Evolutionary conservation across 441 rosid genomes (phyloP), one percentile per base, ranked within the genome.

Genomic region (Brassica balearica): DNA sequence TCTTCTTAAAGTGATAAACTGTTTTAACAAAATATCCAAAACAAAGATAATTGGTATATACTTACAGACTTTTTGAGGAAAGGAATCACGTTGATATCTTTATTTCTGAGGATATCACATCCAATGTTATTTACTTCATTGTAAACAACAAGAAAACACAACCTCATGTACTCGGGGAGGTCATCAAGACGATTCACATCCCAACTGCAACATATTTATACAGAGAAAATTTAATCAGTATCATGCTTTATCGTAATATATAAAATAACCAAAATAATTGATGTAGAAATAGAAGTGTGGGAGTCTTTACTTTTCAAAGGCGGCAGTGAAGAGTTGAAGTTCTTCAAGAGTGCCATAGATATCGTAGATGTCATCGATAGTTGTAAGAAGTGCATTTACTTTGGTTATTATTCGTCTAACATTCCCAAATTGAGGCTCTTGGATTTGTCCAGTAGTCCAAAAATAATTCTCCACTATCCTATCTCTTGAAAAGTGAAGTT

Each of bases 291-390:
- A 23, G 6, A 38, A 41, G 5, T 25, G 15, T 8, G 1, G 15
- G 27, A 7, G 23, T 23, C 10, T 23, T 15, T 22, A 83, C 84
- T 75, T 73, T 14, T 73, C 72, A 22, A 86, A n/a, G 0, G 75
- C 75, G 15, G 25, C n/a, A 0, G 86, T 84, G 71, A 86, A 84
- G n/a, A 73, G 79, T 58, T 84, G 36, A 3, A 84, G 84, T 69
- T 86, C 87, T 2, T 84, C 84, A 1, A 84, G 22, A 29, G 80
- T 84, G 19, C 85, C 87, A 65, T 81, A 83, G 2, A 81, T 68
- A 61, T 85, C 86, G 55, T 83, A 83, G 15, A 85, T 69, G 7
- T 84, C 86, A 61, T 86, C 86, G 0, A 80, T 43, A 1, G 41
- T 32, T 11, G 85, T 79, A 41, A 81, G 3, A 4, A 80, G 41